A percentile compares a stretch with the other conserved stretches of the same genome.
These are phyloP conservation scores for Pisolithus thermaeus DNA, from an alignment of 1,284 basidiomycete species.

Conservation along the genomic window DNA sequence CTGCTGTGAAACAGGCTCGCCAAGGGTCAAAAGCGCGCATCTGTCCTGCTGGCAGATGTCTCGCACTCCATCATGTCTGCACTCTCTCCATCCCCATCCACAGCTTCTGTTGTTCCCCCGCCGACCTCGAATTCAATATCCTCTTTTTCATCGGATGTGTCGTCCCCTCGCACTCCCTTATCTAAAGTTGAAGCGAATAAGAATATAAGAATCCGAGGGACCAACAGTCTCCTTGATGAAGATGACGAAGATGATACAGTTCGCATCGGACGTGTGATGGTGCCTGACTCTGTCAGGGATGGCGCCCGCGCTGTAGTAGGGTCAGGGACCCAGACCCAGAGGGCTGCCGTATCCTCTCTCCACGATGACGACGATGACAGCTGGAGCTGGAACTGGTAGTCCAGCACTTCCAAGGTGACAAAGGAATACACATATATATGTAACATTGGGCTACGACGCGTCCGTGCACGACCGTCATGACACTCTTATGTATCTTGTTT, in stretches of 20 bases:
- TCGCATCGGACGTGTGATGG: neutral
- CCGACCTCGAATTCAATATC: neutral
- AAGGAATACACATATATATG: neutral
- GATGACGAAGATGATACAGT: neutral
- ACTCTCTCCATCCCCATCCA: constrained; percentile 27
- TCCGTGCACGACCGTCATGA: too few relatives aligned
- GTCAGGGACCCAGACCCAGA: neutral
- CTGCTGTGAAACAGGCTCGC: constrained; percentile 38
- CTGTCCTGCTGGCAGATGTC: constrained; percentile 58
- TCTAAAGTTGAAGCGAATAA: neutral
- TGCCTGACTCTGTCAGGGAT: neutral
- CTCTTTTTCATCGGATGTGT: neutral
- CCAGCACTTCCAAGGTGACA: neutral
- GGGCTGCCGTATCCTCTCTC: neutral
- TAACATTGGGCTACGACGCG: too few relatives aligned
- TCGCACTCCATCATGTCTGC: constrained; percentile 52
- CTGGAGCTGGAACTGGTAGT: neutral
- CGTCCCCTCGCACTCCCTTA: neutral
- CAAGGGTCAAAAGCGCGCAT: constrained; percentile 62
- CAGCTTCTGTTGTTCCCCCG: neutral
- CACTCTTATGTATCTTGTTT: neutral
- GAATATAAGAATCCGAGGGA: neutral
- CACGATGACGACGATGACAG: neutral
- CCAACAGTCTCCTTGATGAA: neutral
- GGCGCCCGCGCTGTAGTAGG: neutral